These are phyloP conservation scores for Antarctomyces pellizariae DNA, from an alignment of 495 filamentous ascomycete genomes.

Conservation along the genomic window DNA sequence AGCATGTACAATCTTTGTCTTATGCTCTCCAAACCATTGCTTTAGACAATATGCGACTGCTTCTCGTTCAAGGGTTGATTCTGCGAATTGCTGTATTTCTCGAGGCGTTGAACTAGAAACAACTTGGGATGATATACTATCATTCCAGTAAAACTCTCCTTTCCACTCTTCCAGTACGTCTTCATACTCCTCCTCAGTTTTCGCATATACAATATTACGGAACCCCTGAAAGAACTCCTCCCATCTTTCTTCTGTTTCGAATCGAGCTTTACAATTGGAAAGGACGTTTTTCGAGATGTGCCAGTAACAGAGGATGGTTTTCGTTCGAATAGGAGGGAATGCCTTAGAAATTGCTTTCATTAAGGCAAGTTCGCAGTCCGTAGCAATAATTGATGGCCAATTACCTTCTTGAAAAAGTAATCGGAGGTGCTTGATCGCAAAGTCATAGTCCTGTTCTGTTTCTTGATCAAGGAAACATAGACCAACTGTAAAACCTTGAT, in stretches of 20 bases:
- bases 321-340: neutral
- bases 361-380: slow-evolving; percentile 1
- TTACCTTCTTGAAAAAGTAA: neutral
- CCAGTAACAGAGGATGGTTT: slow-evolving; percentile 1
- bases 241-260: neutral
- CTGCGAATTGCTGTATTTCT: too few relatives aligned
- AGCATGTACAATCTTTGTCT: neutral
- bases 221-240: slow-evolving; percentile 1
- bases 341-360: neutral
- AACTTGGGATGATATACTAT: slow-evolving; percentile 1
- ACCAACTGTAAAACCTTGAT: slow-evolving; percentile 1
- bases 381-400: slow-evolving; percentile 1
- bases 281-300: slow-evolving; percentile 2
- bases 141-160: slow-evolving; percentile 1
- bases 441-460: neutral
- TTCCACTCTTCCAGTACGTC: neutral
- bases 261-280: neutral
- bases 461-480: neutral
- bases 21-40: neutral
- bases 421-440: too few relatives aligned
- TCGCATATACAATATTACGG: neutral
- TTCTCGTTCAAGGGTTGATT: slow-evolving; percentile 1
- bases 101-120: too few relatives aligned
- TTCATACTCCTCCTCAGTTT: slow-evolving; percentile 3
- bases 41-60: too few relatives aligned